Conservation (phyloP, 2,329 filamentous ascomycete genomes). For the Colletotrichum destructivum region DNA sequence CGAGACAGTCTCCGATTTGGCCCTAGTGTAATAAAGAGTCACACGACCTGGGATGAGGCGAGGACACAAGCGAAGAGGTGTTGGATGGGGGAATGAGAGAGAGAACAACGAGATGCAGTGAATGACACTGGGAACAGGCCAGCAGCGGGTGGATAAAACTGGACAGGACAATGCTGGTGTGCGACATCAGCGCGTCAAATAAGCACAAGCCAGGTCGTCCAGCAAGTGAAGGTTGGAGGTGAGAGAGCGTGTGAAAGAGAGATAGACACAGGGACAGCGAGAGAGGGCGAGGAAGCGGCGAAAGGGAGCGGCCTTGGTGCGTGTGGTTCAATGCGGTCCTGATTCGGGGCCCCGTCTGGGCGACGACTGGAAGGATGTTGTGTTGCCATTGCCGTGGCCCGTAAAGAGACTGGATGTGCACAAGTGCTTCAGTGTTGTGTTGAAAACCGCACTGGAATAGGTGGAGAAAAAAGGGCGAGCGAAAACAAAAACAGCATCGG, state of each 20-base stretch:
- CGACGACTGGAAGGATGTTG: background rate
- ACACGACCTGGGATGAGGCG: slow-evolving; percentile 34
- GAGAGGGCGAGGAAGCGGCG: background rate
- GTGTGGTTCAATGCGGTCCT: slow-evolving; percentile 13
- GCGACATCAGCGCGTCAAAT: slow-evolving; percentile 3
- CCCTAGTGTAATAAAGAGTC: slow-evolving; percentile 35
- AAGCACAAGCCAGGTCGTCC: background rate
- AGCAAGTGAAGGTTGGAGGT: background rate
- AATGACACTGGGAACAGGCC: slow-evolving; percentile 8
- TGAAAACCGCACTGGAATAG: background rate
- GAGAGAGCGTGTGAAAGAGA: background rate
- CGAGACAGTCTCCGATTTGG: slow-evolving; percentile 32
- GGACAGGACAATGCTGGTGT: slow-evolving; percentile 5
- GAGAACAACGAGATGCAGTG: slow-evolving; percentile 7
- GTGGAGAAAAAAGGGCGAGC: background rate
- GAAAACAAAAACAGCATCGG: background rate
- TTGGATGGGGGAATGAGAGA: background rate
- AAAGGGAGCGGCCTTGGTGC: background rate
- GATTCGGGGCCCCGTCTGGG: slow-evolving; percentile 8
- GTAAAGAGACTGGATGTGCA: too few relatives aligned
- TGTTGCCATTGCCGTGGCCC: too few relatives aligned
- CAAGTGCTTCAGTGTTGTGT: background rate
- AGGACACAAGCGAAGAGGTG: slow-evolving; percentile 2
- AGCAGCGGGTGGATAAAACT: background rate
- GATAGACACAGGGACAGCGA: background rate